Conservation (phyloP, 306 rosid species). For the Ormosia semicastrata region DNA sequence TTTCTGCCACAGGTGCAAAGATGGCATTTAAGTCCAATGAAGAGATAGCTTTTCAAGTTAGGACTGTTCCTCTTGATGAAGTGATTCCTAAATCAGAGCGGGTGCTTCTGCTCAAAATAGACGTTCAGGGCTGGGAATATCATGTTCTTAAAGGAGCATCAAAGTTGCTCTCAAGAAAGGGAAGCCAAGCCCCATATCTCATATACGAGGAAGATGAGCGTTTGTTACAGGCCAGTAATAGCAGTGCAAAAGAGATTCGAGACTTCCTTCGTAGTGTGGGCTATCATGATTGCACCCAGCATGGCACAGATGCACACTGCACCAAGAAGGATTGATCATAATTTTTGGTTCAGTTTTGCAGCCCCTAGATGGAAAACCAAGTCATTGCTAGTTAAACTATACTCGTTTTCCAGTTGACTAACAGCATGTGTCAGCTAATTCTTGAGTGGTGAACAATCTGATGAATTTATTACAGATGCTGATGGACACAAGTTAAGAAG, state of each 20-base stretch:
- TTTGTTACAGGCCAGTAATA: slow-evolving; percentile 83
- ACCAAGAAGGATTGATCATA: slow-evolving; percentile 58
- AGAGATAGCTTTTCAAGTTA: slow-evolving; percentile 82
- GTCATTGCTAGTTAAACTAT: slow-evolving; percentile 14
- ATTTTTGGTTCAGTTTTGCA: slow-evolving; percentile 12
- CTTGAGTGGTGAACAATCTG: not conserved
- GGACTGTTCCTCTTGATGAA: slow-evolving; percentile 77
- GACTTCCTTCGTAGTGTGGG: slow-evolving; percentile 77
- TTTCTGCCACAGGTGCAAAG: slow-evolving; percentile 94
- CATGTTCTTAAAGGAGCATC: slow-evolving; percentile 94
- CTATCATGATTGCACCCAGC: slow-evolving; percentile 73
- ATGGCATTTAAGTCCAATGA: slow-evolving; percentile 91
- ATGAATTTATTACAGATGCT: slow-evolving; percentile 11
- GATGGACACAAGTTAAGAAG: not conserved
- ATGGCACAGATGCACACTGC: slow-evolving; percentile 95
- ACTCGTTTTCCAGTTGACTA: not conserved
- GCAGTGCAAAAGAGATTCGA: slow-evolving; percentile 72
- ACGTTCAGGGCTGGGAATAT: slow-evolving; percentile 98
- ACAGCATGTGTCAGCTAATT: not conserved
- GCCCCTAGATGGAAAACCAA: slow-evolving; percentile 15
- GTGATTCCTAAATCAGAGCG: slow-evolving; percentile 64
- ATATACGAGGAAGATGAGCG: slow-evolving; percentile 96
- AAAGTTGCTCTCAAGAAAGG: slow-evolving; percentile 71
- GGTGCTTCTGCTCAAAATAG: slow-evolving; percentile 84
- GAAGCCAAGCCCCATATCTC: slow-evolving; percentile 87